Evolutionary conservation across 305 asterid species (phyloP), one percentile per base, ranked within the genome.

Genomic region (Solanum hybrid): DNA sequence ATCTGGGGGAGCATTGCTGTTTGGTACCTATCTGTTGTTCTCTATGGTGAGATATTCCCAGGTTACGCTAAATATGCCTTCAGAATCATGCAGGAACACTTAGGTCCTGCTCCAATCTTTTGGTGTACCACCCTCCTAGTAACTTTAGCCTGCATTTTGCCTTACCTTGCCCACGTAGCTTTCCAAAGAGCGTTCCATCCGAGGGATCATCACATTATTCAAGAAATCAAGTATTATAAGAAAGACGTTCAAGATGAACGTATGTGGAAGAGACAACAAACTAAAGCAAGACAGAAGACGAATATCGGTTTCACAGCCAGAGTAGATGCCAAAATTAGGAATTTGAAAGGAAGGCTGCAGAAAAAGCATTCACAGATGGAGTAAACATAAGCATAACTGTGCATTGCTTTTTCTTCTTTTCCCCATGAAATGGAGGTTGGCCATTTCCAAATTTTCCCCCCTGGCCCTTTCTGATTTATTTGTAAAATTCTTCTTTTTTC

Each of bases 311-410:
- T 95, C 89, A 90, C 98, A 7, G 96, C 97, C 0, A 94, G 99
- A 90, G 98, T 97, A 7, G 99, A 97, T 38, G 98, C 97, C 12
- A 96, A 96, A 65, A 95, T 96, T 51, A 93, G 95, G 90, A 95
- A 92, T 87, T 88, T 96, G 90, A 96, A 87, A 90, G 96, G 93
- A 87, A 92, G 91, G 39, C 90, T 97, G 90, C 92, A 92, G 79
- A 94, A 89, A 94, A 97, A 95, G 90, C 91, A 92, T 90, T 93
- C 97, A 29, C 89, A 92, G 61, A 72, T 91, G 70, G 79, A 32
- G 24, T 32, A 31, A 61, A 85, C 32, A 57, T 29, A 45, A 83
- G 22, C 41, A 84, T 22, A 31, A 86, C 33, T 32, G 45, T 85
- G 32, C 77, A 22, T 57, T 85, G 77, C n/a, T 51, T 34, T 33